Evolutionary conservation across 2,329 filamentous ascomycete genomes (phyloP).

Genomic region (Gyromitra esculenta): DNA sequence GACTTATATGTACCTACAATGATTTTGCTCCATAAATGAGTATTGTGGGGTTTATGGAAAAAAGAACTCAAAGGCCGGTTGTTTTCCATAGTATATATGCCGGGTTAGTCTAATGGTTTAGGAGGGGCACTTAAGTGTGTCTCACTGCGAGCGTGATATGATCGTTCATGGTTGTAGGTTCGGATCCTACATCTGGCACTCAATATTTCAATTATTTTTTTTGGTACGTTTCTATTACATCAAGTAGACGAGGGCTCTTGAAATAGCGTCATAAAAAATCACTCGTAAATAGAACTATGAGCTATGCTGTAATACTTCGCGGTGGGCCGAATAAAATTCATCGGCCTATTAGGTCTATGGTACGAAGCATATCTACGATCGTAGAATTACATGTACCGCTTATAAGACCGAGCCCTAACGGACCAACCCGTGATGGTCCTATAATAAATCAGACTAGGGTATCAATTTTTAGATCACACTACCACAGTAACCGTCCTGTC

Average conservation of each 20-base stretch:
- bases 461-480: not conserved
- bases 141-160: not conserved
- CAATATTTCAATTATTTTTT: not conserved
- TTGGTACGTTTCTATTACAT: not conserved
- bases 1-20: too few relatives aligned
- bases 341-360: not conserved
- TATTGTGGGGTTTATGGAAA: too few relatives aligned
- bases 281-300: not conserved
- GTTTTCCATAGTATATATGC: too few relatives aligned
- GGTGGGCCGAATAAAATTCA: not conserved
- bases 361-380: not conserved
- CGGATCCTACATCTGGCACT: not conserved
- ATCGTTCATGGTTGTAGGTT: not conserved
- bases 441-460: not conserved
- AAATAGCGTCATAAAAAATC: slow-evolving; percentile 7
- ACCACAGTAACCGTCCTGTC: not conserved
- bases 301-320: not conserved
- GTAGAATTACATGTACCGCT: not conserved
- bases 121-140: too few relatives aligned
- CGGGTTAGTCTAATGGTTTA: too few relatives aligned
- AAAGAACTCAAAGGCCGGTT: too few relatives aligned
- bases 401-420: not conserved
- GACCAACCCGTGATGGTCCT: not conserved
- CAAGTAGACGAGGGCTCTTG: not conserved
- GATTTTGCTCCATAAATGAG: too few relatives aligned